These are phyloP conservation scores for Lentinus polychrous DNA, from an alignment of 1,284 basidiomycete species.

Conservation along the genomic window DNA sequence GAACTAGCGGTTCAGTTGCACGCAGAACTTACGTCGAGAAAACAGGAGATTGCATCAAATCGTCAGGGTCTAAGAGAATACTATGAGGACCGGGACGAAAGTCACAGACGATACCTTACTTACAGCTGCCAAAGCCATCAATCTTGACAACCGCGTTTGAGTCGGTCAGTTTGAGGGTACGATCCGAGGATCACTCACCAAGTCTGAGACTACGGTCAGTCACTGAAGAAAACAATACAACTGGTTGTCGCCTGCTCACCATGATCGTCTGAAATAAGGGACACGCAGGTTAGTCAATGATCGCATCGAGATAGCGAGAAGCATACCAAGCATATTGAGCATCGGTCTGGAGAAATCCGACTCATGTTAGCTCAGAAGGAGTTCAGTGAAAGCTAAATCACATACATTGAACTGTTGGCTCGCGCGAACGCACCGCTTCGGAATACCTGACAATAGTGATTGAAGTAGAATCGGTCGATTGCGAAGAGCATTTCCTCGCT, in stretches of 20 bases:
- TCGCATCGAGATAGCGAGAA: conserved; percentile 1
- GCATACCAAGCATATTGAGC: conserved; percentile 36
- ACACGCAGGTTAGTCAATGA: not conserved
- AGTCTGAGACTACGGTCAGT: conserved; percentile 25
- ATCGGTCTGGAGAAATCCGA: conserved; percentile 23
- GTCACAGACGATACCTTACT: conserved; percentile 21
- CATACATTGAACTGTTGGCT: conserved; percentile 90
- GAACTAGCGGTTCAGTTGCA: conserved; percentile 5
- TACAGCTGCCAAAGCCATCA: conserved; percentile 89
- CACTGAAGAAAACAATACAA: not conserved
- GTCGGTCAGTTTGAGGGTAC: not conserved
- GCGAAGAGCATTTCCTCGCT: conserved; percentile 71
- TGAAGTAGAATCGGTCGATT: conserved; percentile 88
- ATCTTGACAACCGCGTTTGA: conserved; percentile 42
- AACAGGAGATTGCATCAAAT: conserved; percentile 71
- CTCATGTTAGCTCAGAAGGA: conserved; percentile 14
- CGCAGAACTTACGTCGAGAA: conserved; percentile 56
- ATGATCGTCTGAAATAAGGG: conserved; percentile 53
- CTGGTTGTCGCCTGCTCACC: conserved; percentile 37
- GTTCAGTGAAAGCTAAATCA: conserved; percentile 6
- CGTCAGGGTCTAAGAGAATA: conserved; percentile 61
- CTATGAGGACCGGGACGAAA: conserved; percentile 7
- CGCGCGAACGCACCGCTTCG: conserved; percentile 87
- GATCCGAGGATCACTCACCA: conserved; percentile 28
- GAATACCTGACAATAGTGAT: conserved; percentile 86